Base-by-base conservation (phyloP, 352 stramenopile species). In the Globisporangium nagaii region DNA sequence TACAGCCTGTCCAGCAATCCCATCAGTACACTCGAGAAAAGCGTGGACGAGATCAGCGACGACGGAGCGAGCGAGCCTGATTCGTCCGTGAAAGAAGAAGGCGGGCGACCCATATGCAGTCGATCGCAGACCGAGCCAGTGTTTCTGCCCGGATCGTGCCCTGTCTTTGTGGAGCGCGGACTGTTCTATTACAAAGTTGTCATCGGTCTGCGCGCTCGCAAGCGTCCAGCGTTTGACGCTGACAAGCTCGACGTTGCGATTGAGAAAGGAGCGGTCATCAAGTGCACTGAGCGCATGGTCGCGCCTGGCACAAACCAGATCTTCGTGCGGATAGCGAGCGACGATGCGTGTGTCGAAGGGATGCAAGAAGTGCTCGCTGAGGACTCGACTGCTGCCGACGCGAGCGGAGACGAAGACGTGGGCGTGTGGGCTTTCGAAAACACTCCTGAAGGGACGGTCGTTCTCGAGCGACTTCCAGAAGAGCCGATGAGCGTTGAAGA, bases 381-480 rank as follows among this genome's bases (percentile, higher is more conserved):
- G 22, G 30, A 52, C 20, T 19, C 28, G 4, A 48, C 63, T 2
- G 32, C 43, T 13, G 30, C 12, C 15, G 58, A 60, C 28, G 27
- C 48, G 28, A 41, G 60, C 10, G 32, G 49, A 47, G 52, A 65
- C 36, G 68, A 74, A 58, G 66, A 84, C 30, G 58, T 70, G 3
- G 77, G 77, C 9, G 47, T 83, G 1, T 90, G 77, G 79, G 72
- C 75, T 11, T 90, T 84, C 46, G 75, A 86, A 62, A 88, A 81
- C 40, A 84, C 79, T 0, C 55, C 64, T 10, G 71, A 86, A 28
- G 78, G 78, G 0, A 72, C 70, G 1, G 60, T 86, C 3, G 77
- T 86, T 11, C 62, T 90, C 4, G 77, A 92, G 48, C 69, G 79
- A 2, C 56, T 92, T 4, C 66, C 81, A 2, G 73, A 87, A 35